A percentile compares a stretch with the other conserved stretches of the same genome.
Evolutionary conservation across 129 eudicot genomes (phyloP).

Genomic region (Artemisia argyi): DNA sequence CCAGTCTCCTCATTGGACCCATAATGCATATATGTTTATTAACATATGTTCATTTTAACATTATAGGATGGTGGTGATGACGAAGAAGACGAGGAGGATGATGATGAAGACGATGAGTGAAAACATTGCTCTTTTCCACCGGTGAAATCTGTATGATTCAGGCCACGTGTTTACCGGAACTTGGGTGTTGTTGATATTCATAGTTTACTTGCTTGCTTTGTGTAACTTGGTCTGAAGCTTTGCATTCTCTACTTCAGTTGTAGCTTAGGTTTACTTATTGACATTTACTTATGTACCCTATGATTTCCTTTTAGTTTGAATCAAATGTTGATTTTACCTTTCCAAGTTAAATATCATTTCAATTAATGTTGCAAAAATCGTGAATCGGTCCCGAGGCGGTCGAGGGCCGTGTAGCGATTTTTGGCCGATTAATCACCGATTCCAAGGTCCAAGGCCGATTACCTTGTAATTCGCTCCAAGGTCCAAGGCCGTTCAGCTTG

Average conservation of each 20-base stretch:
- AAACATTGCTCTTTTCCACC: neutral
- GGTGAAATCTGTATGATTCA: conserved; percentile 18
- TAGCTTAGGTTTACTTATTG: conserved; percentile 30
- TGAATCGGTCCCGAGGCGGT: too few species aligned
- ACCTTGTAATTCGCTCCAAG: too few species aligned
- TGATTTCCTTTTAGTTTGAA: conserved; percentile 13
- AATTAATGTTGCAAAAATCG: too few species aligned
- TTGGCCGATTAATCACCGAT: too few species aligned
- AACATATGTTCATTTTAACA: too few species aligned
- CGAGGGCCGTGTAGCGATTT: too few species aligned
- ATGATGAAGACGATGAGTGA: conserved; percentile 28
- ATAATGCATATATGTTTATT: too few species aligned
- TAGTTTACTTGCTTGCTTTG: conserved; percentile 26
- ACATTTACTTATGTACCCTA: conserved; percentile 18
- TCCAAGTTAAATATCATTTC: too few species aligned
- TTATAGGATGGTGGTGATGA: conserved; percentile 38
- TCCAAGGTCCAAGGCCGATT: too few species aligned
- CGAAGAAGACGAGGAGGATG: conserved; percentile 41
- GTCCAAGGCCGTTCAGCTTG: too few species aligned
- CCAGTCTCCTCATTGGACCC: too few species aligned
- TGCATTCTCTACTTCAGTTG: conserved; percentile 25
- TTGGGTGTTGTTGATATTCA: conserved; percentile 37
- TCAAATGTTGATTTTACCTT: conserved; percentile 12
- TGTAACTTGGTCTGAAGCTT: conserved; percentile 28
- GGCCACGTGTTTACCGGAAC: conserved; percentile 24